Evolutionary conservation across 768 basidiomycete genomes (phyloP).

Genomic region (Mycena polygramma): DNA sequence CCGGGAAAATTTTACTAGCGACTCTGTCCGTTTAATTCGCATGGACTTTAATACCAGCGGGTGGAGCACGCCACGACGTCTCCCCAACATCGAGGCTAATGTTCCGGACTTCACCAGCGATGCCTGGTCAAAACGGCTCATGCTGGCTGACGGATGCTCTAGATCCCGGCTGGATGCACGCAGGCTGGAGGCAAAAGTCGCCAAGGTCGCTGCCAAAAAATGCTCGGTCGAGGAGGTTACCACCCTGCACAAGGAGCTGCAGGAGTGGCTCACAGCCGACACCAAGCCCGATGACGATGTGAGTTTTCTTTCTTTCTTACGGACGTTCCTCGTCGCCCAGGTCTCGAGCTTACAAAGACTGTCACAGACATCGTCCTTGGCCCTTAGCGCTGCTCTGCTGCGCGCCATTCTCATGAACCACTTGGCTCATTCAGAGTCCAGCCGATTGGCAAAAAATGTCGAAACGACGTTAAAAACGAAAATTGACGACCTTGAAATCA

Average conservation of each 20-base stretch:
- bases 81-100: slow-evolving; percentile 63
- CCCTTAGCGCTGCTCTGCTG: slow-evolving; percentile 82
- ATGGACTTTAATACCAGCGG: slow-evolving; percentile 81
- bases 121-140: slow-evolving; percentile 57
- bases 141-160: slow-evolving; percentile 58
- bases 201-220: slow-evolving; percentile 84
- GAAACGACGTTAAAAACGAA: slow-evolving; percentile 74
- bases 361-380: slow-evolving; percentile 72
- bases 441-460: slow-evolving; percentile 71
- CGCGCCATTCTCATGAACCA: slow-evolving; percentile 89
- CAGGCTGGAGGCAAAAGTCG: slow-evolving; percentile 82
- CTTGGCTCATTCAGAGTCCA: slow-evolving; percentile 82
- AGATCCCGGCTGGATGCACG: slow-evolving; percentile 69
- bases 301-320: slow-evolving; percentile 47
- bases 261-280: slow-evolving; percentile 79
- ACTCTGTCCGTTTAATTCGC: slow-evolving; percentile 81
- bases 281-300: slow-evolving; percentile 75
- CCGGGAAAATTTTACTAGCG: slow-evolving; percentile 78
- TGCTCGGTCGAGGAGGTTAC: slow-evolving; percentile 90
- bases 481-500: slow-evolving; percentile 73
- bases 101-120: slow-evolving; percentile 53
- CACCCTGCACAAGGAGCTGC: slow-evolving; percentile 81
- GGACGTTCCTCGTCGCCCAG: slow-evolving; percentile 13
- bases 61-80: slow-evolving; percentile 75
- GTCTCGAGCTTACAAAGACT: slow-evolving; percentile 23